phyloP scores from a whole-genome alignment of 2,329 filamentous ascomycete species.

The Nigrospora osmanthi region DNA sequence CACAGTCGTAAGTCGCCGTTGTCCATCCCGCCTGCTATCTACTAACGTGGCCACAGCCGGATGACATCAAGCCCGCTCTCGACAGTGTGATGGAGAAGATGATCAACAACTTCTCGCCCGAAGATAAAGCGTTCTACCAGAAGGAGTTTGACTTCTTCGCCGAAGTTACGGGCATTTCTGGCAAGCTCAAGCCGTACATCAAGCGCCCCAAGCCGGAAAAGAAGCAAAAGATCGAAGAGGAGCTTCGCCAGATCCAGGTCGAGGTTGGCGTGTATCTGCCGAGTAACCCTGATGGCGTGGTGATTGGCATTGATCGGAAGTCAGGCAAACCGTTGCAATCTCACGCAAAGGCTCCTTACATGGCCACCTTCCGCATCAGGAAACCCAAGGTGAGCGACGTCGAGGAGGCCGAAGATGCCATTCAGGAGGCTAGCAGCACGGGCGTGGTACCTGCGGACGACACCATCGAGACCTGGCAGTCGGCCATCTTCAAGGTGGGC shows the following conservation, averaged over 20 bases:
- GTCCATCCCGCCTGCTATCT: too few relatives aligned
- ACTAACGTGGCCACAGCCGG: constrained; percentile 46
- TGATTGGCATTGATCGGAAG: constrained; percentile 96
- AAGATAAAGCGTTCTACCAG: constrained; percentile 82
- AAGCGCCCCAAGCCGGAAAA: constrained; percentile 91
- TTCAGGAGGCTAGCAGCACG: constrained; percentile 37
- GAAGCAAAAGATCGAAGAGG: constrained; percentile 98
- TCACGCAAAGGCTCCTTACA: constrained; percentile 96
- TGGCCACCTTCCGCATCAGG: constrained; percentile 96
- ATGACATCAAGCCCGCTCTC: constrained; percentile 85
- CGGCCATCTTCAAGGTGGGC: constrained; percentile 98
- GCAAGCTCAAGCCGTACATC: constrained; percentile 89
- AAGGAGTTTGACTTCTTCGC: constrained; percentile 97
- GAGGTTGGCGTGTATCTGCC: constrained; percentile 96
- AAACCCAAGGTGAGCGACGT: constrained; percentile 55
- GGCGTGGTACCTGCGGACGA: constrained; percentile 29
- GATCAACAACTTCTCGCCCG: constrained; percentile 69
- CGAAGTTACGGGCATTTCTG: constrained; percentile 90
- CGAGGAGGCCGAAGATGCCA: constrained; percentile 44
- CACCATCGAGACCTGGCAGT: constrained; percentile 95
- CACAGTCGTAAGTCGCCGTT: constrained; percentile 53
- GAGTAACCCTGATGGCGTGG: constrained; percentile 92
- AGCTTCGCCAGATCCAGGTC: constrained; percentile 92
- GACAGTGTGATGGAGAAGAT: constrained; percentile 84
- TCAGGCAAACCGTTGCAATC: constrained; percentile 96